These are phyloP conservation scores for Trichoderma semiorbis DNA, from an alignment of 2,329 filamentous ascomycete genomes.

Conservation along the genomic window DNA sequence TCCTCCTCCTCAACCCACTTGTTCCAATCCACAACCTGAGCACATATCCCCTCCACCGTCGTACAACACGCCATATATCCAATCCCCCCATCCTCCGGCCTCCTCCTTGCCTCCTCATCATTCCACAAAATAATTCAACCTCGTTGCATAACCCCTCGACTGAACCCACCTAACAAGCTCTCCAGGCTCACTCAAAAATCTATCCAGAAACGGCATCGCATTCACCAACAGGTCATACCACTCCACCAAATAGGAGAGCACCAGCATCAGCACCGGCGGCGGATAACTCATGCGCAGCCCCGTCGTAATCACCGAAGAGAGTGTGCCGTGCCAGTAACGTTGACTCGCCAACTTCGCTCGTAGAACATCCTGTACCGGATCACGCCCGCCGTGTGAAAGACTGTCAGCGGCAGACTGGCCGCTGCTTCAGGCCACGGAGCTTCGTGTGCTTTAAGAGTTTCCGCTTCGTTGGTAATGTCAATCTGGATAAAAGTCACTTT, in stretches of 20 bases:
- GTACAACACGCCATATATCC: slow-evolving; percentile 38
- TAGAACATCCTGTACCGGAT: too few relatives aligned
- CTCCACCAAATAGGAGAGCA: slow-evolving; percentile 33
- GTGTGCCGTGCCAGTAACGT: too few relatives aligned
- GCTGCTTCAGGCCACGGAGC: slow-evolving; percentile 20
- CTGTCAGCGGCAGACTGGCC: slow-evolving; percentile 29
- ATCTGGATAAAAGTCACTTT: too few relatives aligned
- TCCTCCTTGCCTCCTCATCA: slow-evolving; percentile 36
- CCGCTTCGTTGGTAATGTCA: too few relatives aligned
- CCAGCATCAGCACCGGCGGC: slow-evolving; percentile 36
- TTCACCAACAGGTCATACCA: slow-evolving; percentile 21
- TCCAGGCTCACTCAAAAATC: slow-evolving; percentile 31
- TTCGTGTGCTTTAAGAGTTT: too few relatives aligned
- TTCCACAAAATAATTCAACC: slow-evolving; percentile 37
- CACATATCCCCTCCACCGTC: slow-evolving; percentile 41
- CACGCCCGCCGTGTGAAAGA: not conserved
- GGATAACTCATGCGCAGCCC: slow-evolving; percentile 31
- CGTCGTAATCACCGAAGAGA: slow-evolving; percentile 24
- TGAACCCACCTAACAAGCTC: slow-evolving; percentile 39
- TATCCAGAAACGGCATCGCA: slow-evolving; percentile 23
- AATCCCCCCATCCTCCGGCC: slow-evolving; percentile 39
- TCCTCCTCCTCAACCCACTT: not conserved
- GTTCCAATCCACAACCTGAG: slow-evolving; percentile 42
- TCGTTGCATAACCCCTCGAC: slow-evolving; percentile 37
- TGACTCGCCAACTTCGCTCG: too few relatives aligned